Conservation (phyloP, 148 eudicot genomes). For the Arbutus unedo region DNA sequence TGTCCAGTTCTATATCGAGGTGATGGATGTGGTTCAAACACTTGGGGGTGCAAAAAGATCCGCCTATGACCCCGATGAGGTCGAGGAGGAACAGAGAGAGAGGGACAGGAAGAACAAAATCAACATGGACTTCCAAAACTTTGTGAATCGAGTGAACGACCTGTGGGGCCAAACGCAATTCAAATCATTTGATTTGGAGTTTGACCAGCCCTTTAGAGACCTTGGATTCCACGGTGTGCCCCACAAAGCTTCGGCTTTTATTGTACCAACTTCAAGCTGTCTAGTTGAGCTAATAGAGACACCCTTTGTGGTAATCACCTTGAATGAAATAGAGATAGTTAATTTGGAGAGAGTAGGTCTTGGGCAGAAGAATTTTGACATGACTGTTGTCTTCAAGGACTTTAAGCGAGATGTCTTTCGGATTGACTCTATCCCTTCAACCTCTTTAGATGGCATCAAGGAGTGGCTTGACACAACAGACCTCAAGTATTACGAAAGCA, state of each 20-base stretch:
- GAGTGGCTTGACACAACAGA: slow-evolving; percentile 75
- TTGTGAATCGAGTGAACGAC: slow-evolving; percentile 64
- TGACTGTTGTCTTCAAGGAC: slow-evolving; percentile 70
- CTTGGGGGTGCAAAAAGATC: slow-evolving; percentile 69
- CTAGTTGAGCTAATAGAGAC: slow-evolving; percentile 61
- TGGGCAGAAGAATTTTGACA: slow-evolving; percentile 73
- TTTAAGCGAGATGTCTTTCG: slow-evolving; percentile 62
- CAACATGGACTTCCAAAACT: slow-evolving; percentile 62
- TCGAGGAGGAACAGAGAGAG: slow-evolving; percentile 73
- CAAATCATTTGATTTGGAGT: slow-evolving; percentile 57
- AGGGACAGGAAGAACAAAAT: slow-evolving; percentile 68
- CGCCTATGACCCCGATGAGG: slow-evolving; percentile 76
- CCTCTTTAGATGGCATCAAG: slow-evolving; percentile 68
- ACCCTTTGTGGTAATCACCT: slow-evolving; percentile 60
- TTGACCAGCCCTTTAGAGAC: slow-evolving; percentile 72
- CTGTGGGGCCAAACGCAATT: slow-evolving; percentile 65
- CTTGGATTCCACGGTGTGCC: slow-evolving; percentile 78
- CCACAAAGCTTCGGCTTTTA: slow-evolving; percentile 56
- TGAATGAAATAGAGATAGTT: slow-evolving; percentile 61
- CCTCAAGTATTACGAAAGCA: slow-evolving; percentile 66
- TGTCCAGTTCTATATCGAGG: slow-evolving; percentile 67
- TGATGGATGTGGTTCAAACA: slow-evolving; percentile 75
- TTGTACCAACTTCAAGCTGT: slow-evolving; percentile 71
- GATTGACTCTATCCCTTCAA: slow-evolving; percentile 64
- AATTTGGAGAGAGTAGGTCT: slow-evolving; percentile 65